Percentiles rank a stretch among this genome's conserved stretches.
Conservation (phyloP, 2,329 filamentous ascomycete genomes). For the Metarhizium anisopliae region DNA sequence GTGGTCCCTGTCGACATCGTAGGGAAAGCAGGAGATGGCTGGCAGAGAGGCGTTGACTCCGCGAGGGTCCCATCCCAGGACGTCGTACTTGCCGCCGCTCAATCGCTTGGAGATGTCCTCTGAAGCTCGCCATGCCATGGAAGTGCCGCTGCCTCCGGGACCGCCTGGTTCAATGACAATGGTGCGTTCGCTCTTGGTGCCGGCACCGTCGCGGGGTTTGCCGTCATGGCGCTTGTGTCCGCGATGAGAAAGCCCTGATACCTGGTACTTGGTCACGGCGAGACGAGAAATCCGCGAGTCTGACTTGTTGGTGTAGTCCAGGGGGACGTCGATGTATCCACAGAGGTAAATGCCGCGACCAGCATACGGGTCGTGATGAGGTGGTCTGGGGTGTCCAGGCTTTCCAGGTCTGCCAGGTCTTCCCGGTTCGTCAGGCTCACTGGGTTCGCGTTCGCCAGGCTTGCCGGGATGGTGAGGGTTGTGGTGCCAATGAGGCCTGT, state of each 20-base stretch:
- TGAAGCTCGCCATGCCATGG: constrained; percentile 27
- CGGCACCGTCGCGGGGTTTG: constrained; percentile 10
- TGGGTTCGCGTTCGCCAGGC: neutral
- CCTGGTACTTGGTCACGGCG: constrained; percentile 40
- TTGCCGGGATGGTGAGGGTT: neutral
- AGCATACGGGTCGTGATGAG: constrained; percentile 20
- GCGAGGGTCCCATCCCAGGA: constrained; percentile 46
- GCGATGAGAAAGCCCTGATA: constrained; percentile 30
- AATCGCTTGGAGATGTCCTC: constrained; percentile 30
- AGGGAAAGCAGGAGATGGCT: constrained; percentile 35
- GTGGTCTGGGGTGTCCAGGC: neutral
- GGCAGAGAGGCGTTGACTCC: constrained; percentile 41
- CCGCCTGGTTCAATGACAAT: constrained; percentile 43
- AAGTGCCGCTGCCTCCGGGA: constrained; percentile 38
- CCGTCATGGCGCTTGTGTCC: neutral
- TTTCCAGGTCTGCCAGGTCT: neutral
- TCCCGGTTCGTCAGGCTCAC: neutral
- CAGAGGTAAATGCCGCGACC: constrained; percentile 38
- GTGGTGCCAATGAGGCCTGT: neutral
- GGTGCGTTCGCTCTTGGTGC: constrained; percentile 34
- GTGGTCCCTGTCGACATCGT: constrained; percentile 34
- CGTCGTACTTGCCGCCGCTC: constrained; percentile 33
- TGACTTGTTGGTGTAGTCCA: constrained; percentile 36
- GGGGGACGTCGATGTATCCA: constrained; percentile 37
- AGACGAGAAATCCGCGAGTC: constrained; percentile 35